Percentiles rank a stretch among this genome's conserved stretches.
Conservation (phyloP, 2,329 filamentous ascomycete species). For the Exophiala viscosa region DNA sequence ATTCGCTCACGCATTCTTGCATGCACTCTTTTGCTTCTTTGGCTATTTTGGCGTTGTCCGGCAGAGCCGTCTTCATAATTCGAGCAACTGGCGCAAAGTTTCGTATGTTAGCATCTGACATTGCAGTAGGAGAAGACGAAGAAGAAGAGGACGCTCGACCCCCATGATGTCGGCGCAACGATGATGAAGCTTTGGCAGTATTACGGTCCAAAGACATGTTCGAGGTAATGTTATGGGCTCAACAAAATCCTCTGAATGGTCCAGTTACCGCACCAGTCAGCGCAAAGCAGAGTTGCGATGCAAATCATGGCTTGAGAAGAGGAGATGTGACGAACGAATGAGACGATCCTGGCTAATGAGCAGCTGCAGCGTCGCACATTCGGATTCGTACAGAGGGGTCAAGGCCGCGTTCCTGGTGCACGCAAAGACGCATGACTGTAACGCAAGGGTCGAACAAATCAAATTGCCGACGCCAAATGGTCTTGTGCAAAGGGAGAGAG, state of each 20-base stretch:
- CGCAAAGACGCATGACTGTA: constrained; percentile 33
- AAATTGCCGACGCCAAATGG: constrained; percentile 34
- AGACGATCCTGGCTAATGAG: constrained; percentile 28
- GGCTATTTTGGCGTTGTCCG: constrained; percentile 97
- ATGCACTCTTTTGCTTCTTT: constrained; percentile 99
- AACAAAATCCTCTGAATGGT: constrained; percentile 25
- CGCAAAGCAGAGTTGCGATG: constrained; percentile 22
- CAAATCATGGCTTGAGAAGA: constrained; percentile 46
- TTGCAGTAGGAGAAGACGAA: constrained; percentile 29
- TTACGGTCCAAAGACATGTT: constrained; percentile 28
- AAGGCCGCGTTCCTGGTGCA: constrained; percentile 25
- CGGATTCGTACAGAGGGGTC: constrained; percentile 21
- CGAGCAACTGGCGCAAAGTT: constrained; percentile 95
- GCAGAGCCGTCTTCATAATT: constrained; percentile 97
- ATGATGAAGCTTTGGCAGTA: constrained; percentile 14
- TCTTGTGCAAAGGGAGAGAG: constrained; percentile 31
- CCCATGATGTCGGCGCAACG: constrained; percentile 31
- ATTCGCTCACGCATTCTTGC: constrained; percentile 99
- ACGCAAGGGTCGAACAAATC: constrained; percentile 52
- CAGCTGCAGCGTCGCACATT: constrained; percentile 24
- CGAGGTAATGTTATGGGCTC: constrained; percentile 8
- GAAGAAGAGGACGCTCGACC: constrained; percentile 44
- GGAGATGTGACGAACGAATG: constrained; percentile 38
- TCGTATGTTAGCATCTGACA: constrained; percentile 84
- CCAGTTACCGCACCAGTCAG: constrained; percentile 26